phyloP scores from a whole-genome alignment of 2,329 filamentous ascomycete genomes.

The Aureobasidium mangrovei region DNA sequence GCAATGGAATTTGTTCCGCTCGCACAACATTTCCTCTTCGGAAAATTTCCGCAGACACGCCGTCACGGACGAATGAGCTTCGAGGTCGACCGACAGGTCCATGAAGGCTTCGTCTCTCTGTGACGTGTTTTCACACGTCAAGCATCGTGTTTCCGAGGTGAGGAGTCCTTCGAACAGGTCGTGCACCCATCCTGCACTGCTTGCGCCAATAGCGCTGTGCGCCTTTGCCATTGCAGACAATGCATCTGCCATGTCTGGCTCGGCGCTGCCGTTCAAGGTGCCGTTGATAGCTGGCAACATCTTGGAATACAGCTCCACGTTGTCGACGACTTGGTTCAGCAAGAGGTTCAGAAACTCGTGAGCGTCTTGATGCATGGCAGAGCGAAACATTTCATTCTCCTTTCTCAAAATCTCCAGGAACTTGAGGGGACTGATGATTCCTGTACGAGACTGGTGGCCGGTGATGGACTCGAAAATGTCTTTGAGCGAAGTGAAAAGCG shows the following conservation, averaged over 20 bases:
- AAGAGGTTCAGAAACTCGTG: constrained; percentile 94
- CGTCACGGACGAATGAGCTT: constrained; percentile 91
- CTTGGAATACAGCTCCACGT: constrained; percentile 80
- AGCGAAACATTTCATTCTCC: constrained; percentile 95
- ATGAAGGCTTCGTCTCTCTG: constrained; percentile 93
- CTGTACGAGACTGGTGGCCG: constrained; percentile 69
- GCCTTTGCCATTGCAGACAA: constrained; percentile 18
- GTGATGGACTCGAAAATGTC: constrained; percentile 93
- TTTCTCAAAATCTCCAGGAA: constrained; percentile 90
- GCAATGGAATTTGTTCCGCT: constrained; percentile 98
- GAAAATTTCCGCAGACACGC: constrained; percentile 94
- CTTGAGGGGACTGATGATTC: constrained; percentile 82
- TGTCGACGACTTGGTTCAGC: constrained; percentile 91
- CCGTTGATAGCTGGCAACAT: constrained; percentile 36
- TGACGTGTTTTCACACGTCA: constrained; percentile 93
- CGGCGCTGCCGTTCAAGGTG: constrained; percentile 17
- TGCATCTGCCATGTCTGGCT: constrained; percentile 12
- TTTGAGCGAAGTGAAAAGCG: constrained; percentile 86
- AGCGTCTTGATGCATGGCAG: constrained; percentile 95
- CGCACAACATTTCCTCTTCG: constrained; percentile 95
- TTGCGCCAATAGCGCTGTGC: constrained; percentile 17
- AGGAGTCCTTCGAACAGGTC: constrained; percentile 92
- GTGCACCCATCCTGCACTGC: constrained; percentile 70
- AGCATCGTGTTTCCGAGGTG: constrained; percentile 90
- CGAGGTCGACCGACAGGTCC: constrained; percentile 89